Base-by-base conservation (phyloP, 805 yeast species). In the Saccharomycopsis sp. region DNA sequence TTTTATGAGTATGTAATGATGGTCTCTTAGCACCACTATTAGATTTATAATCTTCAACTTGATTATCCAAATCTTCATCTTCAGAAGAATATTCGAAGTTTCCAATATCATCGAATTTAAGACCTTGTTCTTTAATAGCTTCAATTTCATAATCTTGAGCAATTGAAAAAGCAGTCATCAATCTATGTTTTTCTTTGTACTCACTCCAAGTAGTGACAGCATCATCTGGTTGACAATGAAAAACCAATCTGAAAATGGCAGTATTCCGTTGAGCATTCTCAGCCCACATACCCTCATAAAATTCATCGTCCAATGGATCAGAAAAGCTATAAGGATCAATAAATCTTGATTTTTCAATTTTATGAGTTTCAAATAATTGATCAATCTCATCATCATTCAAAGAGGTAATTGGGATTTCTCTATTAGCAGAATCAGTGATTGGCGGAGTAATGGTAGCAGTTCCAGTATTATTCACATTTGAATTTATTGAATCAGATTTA, bases 151-250 rank as follows among this genome's bases (percentile, higher is more conserved):
- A 54, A 20, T 57, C 58, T 41, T 58, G 61, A 3, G 57, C 58
- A 34, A 52, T 31, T 9, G 45, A 42, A 53, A 85, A 85, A 0
- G 81, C 86, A 15, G 69, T 64, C 37, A 66, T 67, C 50, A 81
- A 59, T 45, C 71, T 74, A 44, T 76, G 69, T 55, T 67, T 81
- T 21, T 70, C 76, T 56, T 84, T 88, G 58, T 86, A 92, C 42
- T 86, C 95, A 42, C 72, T 72, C 99, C 99, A 92, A 0, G 87
- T 72, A 19, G 68, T 68, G n/a, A 89, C 97, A 5, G 74, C 67
- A 56, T 89, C 86, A 59, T 92, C 98, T 0, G 99, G 99, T 55
- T 94, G 98, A 47, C 85, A 76, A 49, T 88, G 88, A 69, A 92
- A 92, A 1, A 92, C 83, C 57, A 80, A 66, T 46, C 96, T 69